These are phyloP conservation scores for Cutaneotrichosporon dermatis DNA, from an alignment of 1,284 basidiomycete species.

Conservation along the genomic window DNA sequence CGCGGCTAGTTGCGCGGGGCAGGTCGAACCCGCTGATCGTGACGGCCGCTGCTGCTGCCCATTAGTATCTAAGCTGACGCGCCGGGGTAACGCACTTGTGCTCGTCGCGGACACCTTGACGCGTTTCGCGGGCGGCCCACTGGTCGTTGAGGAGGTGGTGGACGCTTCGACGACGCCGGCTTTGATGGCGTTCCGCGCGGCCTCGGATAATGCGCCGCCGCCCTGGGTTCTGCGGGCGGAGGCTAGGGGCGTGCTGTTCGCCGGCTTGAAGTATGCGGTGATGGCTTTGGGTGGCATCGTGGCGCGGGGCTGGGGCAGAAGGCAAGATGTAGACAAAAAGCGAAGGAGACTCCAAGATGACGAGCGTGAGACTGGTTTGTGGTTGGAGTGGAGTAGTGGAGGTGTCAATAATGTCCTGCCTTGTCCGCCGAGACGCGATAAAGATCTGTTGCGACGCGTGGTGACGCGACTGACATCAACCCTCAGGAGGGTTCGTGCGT, in stretches of 20 bases:
- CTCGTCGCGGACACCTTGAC: too few species aligned
- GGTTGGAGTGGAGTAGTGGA: neutral
- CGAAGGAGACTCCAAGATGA: neutral
- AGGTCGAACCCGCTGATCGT: neutral
- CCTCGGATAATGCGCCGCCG: conserved; percentile 17
- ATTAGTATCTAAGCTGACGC: too few species aligned
- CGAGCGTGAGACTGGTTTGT: neutral
- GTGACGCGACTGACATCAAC: neutral
- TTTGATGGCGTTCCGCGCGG: conserved; percentile 26
- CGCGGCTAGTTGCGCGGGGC: conserved; percentile 21
- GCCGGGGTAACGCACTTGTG: too few species aligned
- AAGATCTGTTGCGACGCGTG: neutral
- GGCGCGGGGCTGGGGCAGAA: neutral
- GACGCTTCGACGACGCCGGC: conserved; percentile 13
- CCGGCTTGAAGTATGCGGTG: conserved; percentile 20
- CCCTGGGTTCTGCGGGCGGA: neutral
- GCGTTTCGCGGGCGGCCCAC: neutral
- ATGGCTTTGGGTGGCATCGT: conserved; percentile 19
- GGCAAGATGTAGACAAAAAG: neutral
- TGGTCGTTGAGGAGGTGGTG: neutral
- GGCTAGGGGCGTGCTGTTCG: neutral
- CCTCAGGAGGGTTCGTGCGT: neutral
- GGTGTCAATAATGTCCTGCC: too few species aligned
- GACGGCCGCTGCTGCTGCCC: neutral
- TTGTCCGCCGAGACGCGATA: neutral